A percentile compares a stretch with the other conserved stretches of the same genome.
Evolutionary conservation across 176 grass and related monocot species (phyloP).

Genomic region (Carex littledalei): DNA sequence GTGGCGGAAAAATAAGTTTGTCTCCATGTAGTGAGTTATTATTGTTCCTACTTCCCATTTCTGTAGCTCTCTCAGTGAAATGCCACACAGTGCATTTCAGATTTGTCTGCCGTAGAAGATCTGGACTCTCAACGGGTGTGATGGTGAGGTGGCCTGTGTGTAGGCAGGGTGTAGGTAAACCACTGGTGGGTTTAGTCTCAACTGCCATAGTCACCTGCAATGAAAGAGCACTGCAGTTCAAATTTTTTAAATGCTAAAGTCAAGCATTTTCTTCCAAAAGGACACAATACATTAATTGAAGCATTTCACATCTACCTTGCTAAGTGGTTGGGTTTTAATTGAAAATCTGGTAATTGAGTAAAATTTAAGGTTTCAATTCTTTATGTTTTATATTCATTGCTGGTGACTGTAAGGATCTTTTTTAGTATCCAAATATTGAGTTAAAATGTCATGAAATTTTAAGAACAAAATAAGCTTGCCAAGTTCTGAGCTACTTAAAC

Average conservation of each 20-base stretch:
- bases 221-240: not conserved
- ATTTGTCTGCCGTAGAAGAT: not conserved
- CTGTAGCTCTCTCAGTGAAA: not conserved
- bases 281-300: not conserved
- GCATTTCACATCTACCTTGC: slow-evolving; percentile 8
- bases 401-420: not conserved
- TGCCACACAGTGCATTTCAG: not conserved
- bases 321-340: not conserved
- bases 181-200: not conserved
- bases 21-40: not conserved
- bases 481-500: not conserved
- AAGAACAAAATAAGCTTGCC: not conserved
- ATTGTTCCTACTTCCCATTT: too few relatives aligned
- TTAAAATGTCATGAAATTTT: not conserved
- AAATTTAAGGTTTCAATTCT: not conserved
- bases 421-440: not conserved
- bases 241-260: not conserved
- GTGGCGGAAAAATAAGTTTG: too few relatives aligned
- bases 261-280: not conserved
- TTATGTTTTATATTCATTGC: not conserved
- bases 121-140: not conserved
- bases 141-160: not conserved
- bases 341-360: not conserved
- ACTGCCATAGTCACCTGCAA: not conserved
- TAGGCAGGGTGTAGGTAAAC: slow-evolving; percentile 15